A percentile compares a stretch with the other conserved stretches of the same genome.
Conservation (phyloP, 306 rosid species). For the Purshia tridentata region DNA sequence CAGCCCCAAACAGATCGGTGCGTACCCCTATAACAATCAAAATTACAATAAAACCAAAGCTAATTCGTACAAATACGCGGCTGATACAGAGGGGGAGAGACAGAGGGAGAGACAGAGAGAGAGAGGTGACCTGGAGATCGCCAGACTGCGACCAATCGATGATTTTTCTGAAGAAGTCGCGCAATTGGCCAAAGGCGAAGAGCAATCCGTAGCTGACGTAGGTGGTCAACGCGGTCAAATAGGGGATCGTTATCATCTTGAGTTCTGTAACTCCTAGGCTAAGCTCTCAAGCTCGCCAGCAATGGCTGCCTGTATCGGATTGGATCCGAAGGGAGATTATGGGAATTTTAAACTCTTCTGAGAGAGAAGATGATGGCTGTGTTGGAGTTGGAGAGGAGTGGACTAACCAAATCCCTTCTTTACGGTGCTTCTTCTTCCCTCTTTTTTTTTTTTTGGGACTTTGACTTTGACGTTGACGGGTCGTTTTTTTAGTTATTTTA, state of each 20-base stretch:
- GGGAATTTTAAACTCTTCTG: too few species aligned
- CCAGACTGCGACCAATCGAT: conserved; percentile 56
- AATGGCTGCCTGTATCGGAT: conserved; percentile 14
- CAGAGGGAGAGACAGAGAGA: background rate
- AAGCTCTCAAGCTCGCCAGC: conserved; percentile 5
- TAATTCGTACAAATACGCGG: background rate
- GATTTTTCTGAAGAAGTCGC: conserved; percentile 67
- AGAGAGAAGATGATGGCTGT: too few species aligned
- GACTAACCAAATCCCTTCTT: too few species aligned
- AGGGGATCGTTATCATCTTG: conserved; percentile 68
- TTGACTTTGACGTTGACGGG: too few species aligned
- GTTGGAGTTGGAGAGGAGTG: too few species aligned
- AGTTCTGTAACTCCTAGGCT: conserved; percentile 15
- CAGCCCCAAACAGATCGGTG: conserved; percentile 76
- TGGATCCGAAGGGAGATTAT: background rate
- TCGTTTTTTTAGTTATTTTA: too few species aligned
- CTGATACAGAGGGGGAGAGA: background rate
- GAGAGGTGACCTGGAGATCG: conserved; percentile 51
- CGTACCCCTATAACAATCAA: conserved; percentile 52
- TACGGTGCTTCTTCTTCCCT: too few species aligned
- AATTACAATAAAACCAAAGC: background rate
- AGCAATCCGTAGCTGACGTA: conserved; percentile 80
- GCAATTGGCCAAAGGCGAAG: conserved; percentile 73
- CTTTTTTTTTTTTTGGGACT: too few species aligned
- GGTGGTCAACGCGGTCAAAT: conserved; percentile 71